Conservation (phyloP, 2,329 filamentous ascomycete genomes). For the Trichophyton simii region DNA sequence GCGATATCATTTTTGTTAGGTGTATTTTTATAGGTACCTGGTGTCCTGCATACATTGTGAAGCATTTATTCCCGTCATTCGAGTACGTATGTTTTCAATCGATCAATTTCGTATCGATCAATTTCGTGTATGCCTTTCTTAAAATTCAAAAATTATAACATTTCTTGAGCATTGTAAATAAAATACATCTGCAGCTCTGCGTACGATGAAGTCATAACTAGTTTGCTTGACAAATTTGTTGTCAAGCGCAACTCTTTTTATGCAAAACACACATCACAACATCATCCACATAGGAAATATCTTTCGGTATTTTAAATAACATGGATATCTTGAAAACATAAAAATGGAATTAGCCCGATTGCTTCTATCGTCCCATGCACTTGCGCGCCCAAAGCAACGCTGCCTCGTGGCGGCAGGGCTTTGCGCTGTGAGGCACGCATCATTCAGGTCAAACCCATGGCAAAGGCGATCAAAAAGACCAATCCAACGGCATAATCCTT, state of each 20-base stretch:
- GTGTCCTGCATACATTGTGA: background rate
- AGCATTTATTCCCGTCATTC: background rate
- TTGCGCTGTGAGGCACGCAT: background rate
- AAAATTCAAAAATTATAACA: background rate
- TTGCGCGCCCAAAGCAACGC: background rate
- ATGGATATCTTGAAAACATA: background rate
- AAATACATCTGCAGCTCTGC: no score
- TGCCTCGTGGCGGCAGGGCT: background rate
- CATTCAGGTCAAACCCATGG: conserved; percentile 7
- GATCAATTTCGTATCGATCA: no score
- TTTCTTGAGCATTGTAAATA: no score
- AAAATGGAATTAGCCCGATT: background rate
- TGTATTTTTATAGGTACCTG: background rate
- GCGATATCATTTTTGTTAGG: background rate
- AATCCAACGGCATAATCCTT: background rate
- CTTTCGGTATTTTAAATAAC: background rate
- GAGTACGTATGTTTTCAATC: no score
- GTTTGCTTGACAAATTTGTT: background rate
- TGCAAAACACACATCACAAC: no score
- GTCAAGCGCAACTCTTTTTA: no score
- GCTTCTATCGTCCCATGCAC: background rate
- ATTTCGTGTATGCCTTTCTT: no score
- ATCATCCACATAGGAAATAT: background rate
- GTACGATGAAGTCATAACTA: background rate
- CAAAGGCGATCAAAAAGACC: background rate